Percentiles rank a stretch among this genome's conserved stretches.
Evolutionary conservation across 2,329 filamentous ascomycete genomes (phyloP).

Genomic region (Exserohilum rostratum): DNA sequence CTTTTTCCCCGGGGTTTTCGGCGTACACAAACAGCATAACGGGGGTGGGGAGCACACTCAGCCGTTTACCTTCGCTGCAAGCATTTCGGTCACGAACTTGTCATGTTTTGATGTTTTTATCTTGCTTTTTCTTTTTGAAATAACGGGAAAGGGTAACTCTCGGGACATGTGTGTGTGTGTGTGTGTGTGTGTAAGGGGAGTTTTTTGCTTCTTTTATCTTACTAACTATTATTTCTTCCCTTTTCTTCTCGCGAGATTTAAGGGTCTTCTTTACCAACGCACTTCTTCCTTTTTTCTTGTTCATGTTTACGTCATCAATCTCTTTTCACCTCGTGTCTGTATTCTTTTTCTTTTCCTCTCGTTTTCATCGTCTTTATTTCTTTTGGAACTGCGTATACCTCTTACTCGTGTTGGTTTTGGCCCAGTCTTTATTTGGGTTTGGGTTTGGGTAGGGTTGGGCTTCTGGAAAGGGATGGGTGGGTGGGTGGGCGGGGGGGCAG

Average conservation of each 20-base stretch:
- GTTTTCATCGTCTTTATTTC: not conserved
- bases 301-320: not conserved
- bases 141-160: constrained; percentile 14
- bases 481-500: too few relatives aligned
- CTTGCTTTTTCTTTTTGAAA: too few relatives aligned
- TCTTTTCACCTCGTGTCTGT: constrained; percentile 1
- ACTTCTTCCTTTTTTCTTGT: constrained; percentile 3
- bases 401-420: constrained; percentile 10
- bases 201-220: too few relatives aligned
- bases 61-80: constrained; percentile 32
- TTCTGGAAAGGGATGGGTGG: too few relatives aligned
- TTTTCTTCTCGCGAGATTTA: not conserved
- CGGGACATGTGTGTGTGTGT: too few relatives aligned
- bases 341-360: constrained; percentile 6
- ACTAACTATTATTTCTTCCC: not conserved
- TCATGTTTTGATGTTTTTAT: constrained; percentile 30
- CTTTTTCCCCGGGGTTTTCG: constrained; percentile 18
- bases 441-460: constrained; percentile 12
- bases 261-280: not conserved
- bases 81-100: constrained; percentile 34
- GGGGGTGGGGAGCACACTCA: constrained; percentile 10
- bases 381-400: constrained; percentile 40
- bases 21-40: too few relatives aligned
- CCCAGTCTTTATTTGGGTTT: constrained; percentile 12
- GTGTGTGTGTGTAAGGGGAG: constrained; percentile 11